phyloP scores from a whole-genome alignment of 2,329 filamentous ascomycete genomes.

The Pseudogymnoascus sp. region DNA sequence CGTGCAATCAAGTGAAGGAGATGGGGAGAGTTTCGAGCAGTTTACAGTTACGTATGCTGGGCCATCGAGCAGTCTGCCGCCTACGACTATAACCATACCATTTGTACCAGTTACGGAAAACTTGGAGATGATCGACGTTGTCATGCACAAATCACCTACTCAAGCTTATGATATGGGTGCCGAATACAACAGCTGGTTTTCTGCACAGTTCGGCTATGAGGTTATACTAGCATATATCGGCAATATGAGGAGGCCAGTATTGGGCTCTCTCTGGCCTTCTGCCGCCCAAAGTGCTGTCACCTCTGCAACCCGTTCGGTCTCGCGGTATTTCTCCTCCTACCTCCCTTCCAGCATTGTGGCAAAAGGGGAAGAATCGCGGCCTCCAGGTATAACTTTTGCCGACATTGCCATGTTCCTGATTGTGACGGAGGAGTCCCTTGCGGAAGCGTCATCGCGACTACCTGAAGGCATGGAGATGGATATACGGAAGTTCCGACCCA shows the following conservation, averaged over 20 bases:
- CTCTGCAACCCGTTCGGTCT: slow-evolving; percentile 28
- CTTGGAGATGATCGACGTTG: slow-evolving; percentile 42
- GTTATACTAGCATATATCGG: slow-evolving; percentile 59
- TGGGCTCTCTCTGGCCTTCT: slow-evolving; percentile 48
- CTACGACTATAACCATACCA: slow-evolving; percentile 34
- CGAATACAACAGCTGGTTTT: slow-evolving; percentile 57
- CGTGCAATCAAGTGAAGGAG: slow-evolving; percentile 32
- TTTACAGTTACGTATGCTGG: slow-evolving; percentile 31
- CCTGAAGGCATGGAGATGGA: slow-evolving; percentile 43
- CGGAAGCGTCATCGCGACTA: slow-evolving; percentile 52
- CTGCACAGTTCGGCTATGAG: slow-evolving; percentile 52
- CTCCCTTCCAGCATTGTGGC: slow-evolving; percentile 17
- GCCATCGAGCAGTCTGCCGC: slow-evolving; percentile 13
- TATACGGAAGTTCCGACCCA: slow-evolving; percentile 63
- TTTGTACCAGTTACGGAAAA: slow-evolving; percentile 40
- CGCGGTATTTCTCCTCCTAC: slow-evolving; percentile 26
- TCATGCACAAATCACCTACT: slow-evolving; percentile 51
- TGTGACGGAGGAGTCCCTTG: slow-evolving; percentile 60
- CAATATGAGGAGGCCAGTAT: slow-evolving; percentile 46
- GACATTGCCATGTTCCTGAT: slow-evolving; percentile 71
- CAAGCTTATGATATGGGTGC: slow-evolving; percentile 55
- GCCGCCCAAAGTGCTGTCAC: slow-evolving; percentile 12
- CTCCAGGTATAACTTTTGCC: slow-evolving; percentile 51
- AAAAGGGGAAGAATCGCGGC: background rate
- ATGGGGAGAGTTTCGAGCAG: slow-evolving; percentile 16